These are phyloP conservation scores for Xylogone sp. DNA, from an alignment of 2,329 filamentous ascomycete species.

Conservation along the genomic window DNA sequence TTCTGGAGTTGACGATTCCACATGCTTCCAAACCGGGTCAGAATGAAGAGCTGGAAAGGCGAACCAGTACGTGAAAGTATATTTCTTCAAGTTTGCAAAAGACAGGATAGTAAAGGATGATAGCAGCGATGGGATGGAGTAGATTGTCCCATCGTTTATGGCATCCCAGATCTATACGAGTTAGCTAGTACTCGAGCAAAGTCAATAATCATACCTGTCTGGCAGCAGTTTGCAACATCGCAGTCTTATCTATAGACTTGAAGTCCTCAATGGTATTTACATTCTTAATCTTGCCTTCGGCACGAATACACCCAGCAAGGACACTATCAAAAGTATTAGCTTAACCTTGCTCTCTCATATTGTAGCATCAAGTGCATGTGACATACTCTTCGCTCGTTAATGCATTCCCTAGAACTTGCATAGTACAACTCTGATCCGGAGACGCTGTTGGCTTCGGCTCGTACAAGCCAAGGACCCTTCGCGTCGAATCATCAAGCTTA, in stretches of 20 bases:
- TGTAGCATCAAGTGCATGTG: not conserved
- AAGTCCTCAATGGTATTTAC: slow-evolving; percentile 96
- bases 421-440: slow-evolving; percentile 74
- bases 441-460: slow-evolving; percentile 71
- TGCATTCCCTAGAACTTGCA: slow-evolving; percentile 87
- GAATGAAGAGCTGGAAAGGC: slow-evolving; percentile 92
- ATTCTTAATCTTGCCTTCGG: slow-evolving; percentile 92
- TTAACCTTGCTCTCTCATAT: slow-evolving; percentile 13
- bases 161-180: slow-evolving; percentile 85
- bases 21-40: slow-evolving; percentile 73
- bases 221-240: slow-evolving; percentile 74
- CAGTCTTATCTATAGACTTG: slow-evolving; percentile 73
- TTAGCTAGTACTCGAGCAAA: slow-evolving; percentile 17
- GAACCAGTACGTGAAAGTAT: slow-evolving; percentile 98
- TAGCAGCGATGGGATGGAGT: slow-evolving; percentile 87
- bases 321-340: slow-evolving; percentile 44
- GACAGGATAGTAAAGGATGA: slow-evolving; percentile 86
- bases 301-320: slow-evolving; percentile 69
- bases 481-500: slow-evolving; percentile 90
- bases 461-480: slow-evolving; percentile 82
- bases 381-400: slow-evolving; percentile 79
- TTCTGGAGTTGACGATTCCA: slow-evolving; percentile 42
- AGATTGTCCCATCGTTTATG: slow-evolving; percentile 93
- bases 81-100: slow-evolving; percentile 95
- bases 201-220: slow-evolving; percentile 58